Conservation (phyloP, 179 eudicot genomes). For the Beta corolliflora region DNA sequence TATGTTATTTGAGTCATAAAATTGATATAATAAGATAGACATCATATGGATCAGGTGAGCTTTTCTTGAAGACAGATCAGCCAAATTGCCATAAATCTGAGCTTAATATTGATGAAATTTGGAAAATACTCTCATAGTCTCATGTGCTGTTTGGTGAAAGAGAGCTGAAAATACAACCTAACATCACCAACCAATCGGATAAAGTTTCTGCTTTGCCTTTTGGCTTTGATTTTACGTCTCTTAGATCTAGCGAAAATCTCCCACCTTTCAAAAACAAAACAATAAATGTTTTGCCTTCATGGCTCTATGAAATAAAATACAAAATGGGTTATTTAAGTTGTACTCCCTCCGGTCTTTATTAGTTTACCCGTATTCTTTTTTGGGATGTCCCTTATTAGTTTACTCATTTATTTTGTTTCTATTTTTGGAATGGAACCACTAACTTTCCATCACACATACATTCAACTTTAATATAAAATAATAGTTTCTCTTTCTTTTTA, state of each 20-base stretch:
- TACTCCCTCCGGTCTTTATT: no score
- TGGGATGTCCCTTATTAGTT: no score
- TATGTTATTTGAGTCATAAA: not conserved
- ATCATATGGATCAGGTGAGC: slow-evolving; percentile 24
- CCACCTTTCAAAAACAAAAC: not conserved
- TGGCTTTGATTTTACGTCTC: not conserved
- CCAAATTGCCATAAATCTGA: not conserved
- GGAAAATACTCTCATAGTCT: not conserved
- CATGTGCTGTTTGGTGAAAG: slow-evolving; percentile 25
- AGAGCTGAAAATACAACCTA: slow-evolving; percentile 25
- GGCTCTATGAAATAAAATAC: no score
- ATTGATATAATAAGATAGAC: not conserved
- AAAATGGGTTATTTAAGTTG: no score
- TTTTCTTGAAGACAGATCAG: slow-evolving; percentile 14
- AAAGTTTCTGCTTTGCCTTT: not conserved
- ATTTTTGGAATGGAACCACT: no score
- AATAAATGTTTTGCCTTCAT: no score
- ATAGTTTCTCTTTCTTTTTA: no score
- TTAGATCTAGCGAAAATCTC: not conserved
- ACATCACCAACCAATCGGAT: slow-evolving; percentile 20
- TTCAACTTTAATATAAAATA: no score
- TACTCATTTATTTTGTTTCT: no score
- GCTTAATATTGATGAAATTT: not conserved
- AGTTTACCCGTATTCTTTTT: no score
- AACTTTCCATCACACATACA: no score